These are phyloP conservation scores for Lophiostoma macrostomum DNA, from an alignment of 495 filamentous ascomycete genomes.

Conservation along the genomic window DNA sequence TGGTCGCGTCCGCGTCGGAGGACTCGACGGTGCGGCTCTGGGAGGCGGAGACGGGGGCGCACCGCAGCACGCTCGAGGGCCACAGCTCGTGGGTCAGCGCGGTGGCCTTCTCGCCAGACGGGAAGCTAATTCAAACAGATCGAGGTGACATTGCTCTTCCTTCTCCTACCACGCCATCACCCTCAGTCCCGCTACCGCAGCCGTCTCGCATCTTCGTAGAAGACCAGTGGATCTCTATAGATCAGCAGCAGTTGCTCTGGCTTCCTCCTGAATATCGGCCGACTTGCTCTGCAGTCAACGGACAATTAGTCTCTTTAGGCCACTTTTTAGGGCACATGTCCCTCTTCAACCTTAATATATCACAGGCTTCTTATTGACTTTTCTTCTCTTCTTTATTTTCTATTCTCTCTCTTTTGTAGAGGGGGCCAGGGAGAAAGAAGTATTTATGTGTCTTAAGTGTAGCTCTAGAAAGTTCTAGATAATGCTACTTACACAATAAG, in stretches of 20 bases:
- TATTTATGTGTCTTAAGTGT: background rate
- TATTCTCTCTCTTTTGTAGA: slow-evolving; percentile 1
- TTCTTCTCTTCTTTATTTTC: background rate
- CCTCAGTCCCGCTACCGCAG: slow-evolving; percentile 1
- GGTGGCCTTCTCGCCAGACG: slow-evolving; percentile 22
- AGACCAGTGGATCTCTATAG: slow-evolving; percentile 7
- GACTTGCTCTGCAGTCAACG: slow-evolving; percentile 2
- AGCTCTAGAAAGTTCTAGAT: slow-evolving; percentile 3
- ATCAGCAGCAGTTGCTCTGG: slow-evolving; percentile 12
- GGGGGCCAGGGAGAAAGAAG: background rate
- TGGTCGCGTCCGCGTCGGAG: slow-evolving; percentile 12
- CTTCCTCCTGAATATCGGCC: slow-evolving; percentile 20
- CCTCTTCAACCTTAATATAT: slow-evolving; percentile 2
- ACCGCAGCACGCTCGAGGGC: slow-evolving; percentile 21
- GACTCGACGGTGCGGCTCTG: slow-evolving; percentile 18
- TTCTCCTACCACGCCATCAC: slow-evolving; percentile 4
- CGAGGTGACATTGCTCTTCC: slow-evolving; percentile 7
- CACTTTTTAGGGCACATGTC: slow-evolving; percentile 11
- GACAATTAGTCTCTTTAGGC: slow-evolving; percentile 8
- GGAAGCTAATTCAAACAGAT: slow-evolving; percentile 13
- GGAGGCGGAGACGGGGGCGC: slow-evolving; percentile 19
- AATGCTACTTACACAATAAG: background rate
- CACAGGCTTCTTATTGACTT: background rate
- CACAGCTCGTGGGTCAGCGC: slow-evolving; percentile 8
- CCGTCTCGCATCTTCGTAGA: slow-evolving; percentile 7